Evolutionary conservation across 176 grass and related monocot genomes (phyloP).

Genomic region (Zea luxurians): DNA sequence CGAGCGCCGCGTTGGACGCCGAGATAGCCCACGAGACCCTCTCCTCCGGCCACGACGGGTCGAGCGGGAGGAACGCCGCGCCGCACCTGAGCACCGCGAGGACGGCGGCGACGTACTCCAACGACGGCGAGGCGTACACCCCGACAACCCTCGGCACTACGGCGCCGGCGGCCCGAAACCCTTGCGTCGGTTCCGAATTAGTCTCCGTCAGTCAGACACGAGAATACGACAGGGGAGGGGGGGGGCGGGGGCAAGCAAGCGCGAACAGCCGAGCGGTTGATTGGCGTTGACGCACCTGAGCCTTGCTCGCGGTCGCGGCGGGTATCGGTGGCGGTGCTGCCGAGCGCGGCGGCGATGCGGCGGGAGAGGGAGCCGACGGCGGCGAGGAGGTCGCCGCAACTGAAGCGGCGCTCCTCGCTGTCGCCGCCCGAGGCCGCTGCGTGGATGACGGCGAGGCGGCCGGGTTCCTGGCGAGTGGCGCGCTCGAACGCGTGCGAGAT

Average conservation of each 20-base stretch:
- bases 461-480: slow-evolving; percentile 33
- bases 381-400: slow-evolving; percentile 48
- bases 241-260: too few species aligned
- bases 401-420: slow-evolving; percentile 43
- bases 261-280: background rate
- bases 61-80: slow-evolving; percentile 79
- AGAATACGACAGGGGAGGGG: background rate
- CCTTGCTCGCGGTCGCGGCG: background rate
- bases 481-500: slow-evolving; percentile 74
- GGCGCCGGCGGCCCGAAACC: background rate
- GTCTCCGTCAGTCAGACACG: background rate
- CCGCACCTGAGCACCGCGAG: slow-evolving; percentile 70
- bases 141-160: slow-evolving; percentile 52
- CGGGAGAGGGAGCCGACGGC: slow-evolving; percentile 46
- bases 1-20: slow-evolving; percentile 47
- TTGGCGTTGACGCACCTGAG: slow-evolving; percentile 27
- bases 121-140: slow-evolving; percentile 58
- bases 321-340: background rate
- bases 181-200: slow-evolving; percentile 22
- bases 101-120: slow-evolving; percentile 63
- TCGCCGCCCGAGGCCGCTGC: background rate
- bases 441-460: slow-evolving; percentile 41
- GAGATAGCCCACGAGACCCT: slow-evolving; percentile 53
- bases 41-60: slow-evolving; percentile 75
- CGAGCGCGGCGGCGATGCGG: slow-evolving; percentile 45